These are phyloP conservation scores for Candida insectalens DNA, from an alignment of 805 yeast species.

Conservation along the genomic window DNA sequence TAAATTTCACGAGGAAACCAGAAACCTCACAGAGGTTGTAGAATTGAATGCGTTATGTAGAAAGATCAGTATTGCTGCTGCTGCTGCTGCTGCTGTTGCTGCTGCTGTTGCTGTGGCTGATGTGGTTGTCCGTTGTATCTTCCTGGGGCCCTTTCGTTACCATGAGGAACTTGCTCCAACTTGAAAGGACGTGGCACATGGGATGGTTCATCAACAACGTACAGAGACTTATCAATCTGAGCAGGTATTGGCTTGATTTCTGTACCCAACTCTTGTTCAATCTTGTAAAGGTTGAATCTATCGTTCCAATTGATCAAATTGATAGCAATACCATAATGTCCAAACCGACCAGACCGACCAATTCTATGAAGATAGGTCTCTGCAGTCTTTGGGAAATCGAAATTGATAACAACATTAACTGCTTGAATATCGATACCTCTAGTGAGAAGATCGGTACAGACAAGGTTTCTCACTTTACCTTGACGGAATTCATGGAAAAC, in stretches of 20 bases:
- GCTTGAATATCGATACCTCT: constrained; percentile 99
- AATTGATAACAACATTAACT: constrained; percentile 94
- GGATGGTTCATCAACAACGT: constrained; percentile 72
- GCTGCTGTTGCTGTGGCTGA: constrained; percentile 20
- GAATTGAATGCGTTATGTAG: neutral
- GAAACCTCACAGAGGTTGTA: too few relatives aligned
- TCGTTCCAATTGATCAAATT: constrained; percentile 96
- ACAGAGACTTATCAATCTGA: constrained; percentile 79
- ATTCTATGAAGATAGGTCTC: constrained; percentile 97
- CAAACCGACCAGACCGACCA: constrained; percentile 98
- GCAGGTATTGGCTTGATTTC: constrained; percentile 96
- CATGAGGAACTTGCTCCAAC: constrained; percentile 38
- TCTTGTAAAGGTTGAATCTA: constrained; percentile 83
- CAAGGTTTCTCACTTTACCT: constrained; percentile 94
- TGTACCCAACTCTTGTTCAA: constrained; percentile 95
- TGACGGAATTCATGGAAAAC: constrained; percentile 98
- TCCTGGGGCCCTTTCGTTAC: constrained; percentile 18
- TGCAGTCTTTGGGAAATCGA: constrained; percentile 96
- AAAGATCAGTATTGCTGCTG: constrained; percentile 8
- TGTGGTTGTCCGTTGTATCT: constrained; percentile 22
- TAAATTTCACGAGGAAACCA: too few relatives aligned
- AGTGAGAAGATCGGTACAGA: constrained; percentile 91
- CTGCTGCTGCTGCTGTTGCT: constrained; percentile 6
- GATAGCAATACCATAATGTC: constrained; percentile 96
- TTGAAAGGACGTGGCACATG: constrained; percentile 87